Percentiles rank a stretch among this genome's conserved stretches.
Conservation (phyloP, 169 alveolate genomes). For the Plasmodium gonderi region DNA sequence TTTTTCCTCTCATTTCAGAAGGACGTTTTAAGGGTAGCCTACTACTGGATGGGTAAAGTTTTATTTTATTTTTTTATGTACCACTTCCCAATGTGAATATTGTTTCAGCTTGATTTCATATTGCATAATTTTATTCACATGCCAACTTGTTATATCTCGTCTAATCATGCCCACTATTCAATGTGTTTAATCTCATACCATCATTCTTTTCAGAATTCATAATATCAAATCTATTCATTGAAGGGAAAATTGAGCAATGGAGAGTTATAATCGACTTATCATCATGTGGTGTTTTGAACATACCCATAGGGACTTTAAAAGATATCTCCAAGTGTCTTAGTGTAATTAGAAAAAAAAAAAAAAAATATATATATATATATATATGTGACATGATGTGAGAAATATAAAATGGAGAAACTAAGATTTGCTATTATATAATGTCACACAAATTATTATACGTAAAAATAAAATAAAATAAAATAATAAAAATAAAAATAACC, state of each 20-base stretch:
- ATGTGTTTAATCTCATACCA: background rate
- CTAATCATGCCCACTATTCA: background rate
- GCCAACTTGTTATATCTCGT: background rate
- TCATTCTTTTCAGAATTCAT: constrained; percentile 72
- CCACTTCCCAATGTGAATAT: too few relatives aligned
- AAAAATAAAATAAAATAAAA: background rate
- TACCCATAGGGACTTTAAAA: constrained; percentile 78
- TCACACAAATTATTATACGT: background rate
- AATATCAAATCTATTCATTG: constrained; percentile 77
- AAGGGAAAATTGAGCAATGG: constrained; percentile 85
- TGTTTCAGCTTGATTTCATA: too few relatives aligned
- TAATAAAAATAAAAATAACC: too few relatives aligned
- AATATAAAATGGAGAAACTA: background rate
- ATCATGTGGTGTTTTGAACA: constrained; percentile 78
- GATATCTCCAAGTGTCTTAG: constrained; percentile 81
- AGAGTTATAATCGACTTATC: constrained; percentile 80
- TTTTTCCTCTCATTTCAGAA: constrained; percentile 6
- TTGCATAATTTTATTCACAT: background rate
- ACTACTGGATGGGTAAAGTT: constrained; percentile 57
- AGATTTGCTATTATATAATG: background rate
- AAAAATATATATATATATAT: background rate
- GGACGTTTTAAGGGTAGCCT: constrained; percentile 54
- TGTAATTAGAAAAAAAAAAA: constrained; percentile 15
- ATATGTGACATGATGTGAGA: background rate
- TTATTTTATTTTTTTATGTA: background rate